Base-by-base conservation (phyloP, 495 filamentous ascomycete species). In the Hyaloscypha bicolor region DNA sequence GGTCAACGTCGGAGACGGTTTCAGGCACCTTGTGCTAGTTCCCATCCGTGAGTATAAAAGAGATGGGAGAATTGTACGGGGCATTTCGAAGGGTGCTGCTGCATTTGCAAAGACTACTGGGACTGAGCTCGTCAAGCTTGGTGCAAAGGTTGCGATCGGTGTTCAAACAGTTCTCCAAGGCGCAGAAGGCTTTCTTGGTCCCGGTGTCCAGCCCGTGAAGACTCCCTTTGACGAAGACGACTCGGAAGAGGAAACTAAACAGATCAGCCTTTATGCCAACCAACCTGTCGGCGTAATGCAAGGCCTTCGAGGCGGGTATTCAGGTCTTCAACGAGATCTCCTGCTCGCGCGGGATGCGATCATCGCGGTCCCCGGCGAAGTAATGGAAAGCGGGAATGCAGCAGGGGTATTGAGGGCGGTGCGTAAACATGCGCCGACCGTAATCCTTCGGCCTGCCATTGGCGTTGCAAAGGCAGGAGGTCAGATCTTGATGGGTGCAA, bases 71-170 rank as follows among this genome's bases (percentile, higher is more conserved):
- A 90, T 99, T 60, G 89, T 97, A 6, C 88, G 96, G 30, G 93
- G 92, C 73, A 89, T 99, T 60, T 88, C 91, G 67, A 98, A 97
- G 76, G 96, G 96, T 25, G 93, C 93, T 0, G 76, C 89, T 1
- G 88, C 91, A 4, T 98, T 99, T 71, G 94, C 91, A 33, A 94
- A 91, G 73, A 97, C 93, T 12, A 98, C 95, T 0, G 93, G 93
- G 5, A 93, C 87, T 14, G 96, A 98, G 74, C 82, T 97, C 9
- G 89, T 97, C 66, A 94, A 93, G 68, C 82, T 99, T 2, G 96
- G 96, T 11, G 96, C 95, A 21, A 98, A 97, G 77, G 80, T 98
- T 25, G 95, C 95, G 16, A 91, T 98, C 51, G 96, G 96, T 45
- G 96, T 96, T 6, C 96, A 99, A 72, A 94, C 89, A 30, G 86